Evolutionary conservation across 208 protist genomes (phyloP).

Genomic region (Trypanosoma brucei): DNA sequence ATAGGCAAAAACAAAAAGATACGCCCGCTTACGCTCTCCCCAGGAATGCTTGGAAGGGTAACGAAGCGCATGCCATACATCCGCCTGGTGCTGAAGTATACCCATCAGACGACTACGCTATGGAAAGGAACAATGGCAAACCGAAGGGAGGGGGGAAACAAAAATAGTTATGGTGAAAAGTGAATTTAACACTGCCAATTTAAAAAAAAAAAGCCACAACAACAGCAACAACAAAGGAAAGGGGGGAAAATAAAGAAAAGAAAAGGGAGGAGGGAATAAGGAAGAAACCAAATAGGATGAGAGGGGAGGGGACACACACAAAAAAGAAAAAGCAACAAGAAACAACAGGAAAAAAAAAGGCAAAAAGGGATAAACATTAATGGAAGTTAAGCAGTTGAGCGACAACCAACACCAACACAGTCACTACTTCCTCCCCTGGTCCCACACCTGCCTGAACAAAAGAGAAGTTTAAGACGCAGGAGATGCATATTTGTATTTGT

Average conservation of each 20-base stretch:
- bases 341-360: neutral
- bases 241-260: conserved; percentile 9
- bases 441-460: no score
- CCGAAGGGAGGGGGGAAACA: no score
- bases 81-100: conserved; percentile 67
- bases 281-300: conserved; percentile 17
- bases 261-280: neutral
- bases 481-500: no score
- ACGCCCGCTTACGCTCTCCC: conserved; percentile 78
- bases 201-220: conserved; percentile 5
- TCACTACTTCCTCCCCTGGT: no score
- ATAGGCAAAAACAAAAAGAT: conserved; percentile 75
- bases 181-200: neutral
- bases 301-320: no score
- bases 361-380: neutral
- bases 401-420: no score
- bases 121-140: neutral
- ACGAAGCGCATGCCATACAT: conserved; percentile 62
- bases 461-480: no score
- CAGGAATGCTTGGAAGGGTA: conserved; percentile 57
- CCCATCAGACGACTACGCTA: conserved; percentile 32
- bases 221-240: neutral
- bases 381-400: no score
- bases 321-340: conserved; percentile 8
- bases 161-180: neutral